Evolutionary conservation across 768 basidiomycete species (phyloP), one percentile per base, ranked within the genome.

Genomic region (Leccinum broughii): DNA sequence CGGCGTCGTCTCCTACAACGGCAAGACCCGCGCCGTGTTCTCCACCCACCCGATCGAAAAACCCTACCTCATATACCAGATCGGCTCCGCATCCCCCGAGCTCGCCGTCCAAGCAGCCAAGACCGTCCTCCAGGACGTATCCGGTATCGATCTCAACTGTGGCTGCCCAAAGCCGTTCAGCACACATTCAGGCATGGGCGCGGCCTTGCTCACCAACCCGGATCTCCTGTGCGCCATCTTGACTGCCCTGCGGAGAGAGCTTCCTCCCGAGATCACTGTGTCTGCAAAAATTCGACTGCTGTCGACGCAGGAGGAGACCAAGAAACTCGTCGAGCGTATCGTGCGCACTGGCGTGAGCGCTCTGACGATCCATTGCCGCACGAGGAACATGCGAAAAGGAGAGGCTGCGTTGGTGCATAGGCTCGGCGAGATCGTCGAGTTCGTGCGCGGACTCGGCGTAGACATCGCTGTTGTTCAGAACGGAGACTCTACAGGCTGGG

Each of bases 111-210:
- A 94, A 77, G 96, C 97, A 1, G 95, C 97, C 5, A 86, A 88
- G 68, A 84, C 81, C 0, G 92, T 99, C 41, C 81, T 88, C 76
- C 78, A 90, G 35, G 97, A 99, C 68, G 87, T 99, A 32, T 87
- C 95, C 0, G 97, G 95, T 20, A 81, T 99, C 67, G 97, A 98
- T 72, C 87, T 99, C 61, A 98, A 98, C 73, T 98, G 97, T 70
- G 97, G 96, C 0, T 99, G 96, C 70, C 95, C 95, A 0, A 96
- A 96, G 68, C 92, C 95, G 0, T 98, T 98, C 75, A 96, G 94
- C 22, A 94, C 93, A 0, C 89, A 92, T 65, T 77, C 89, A 0
- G 97, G 97, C 0, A 98, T 98, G 95, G 97, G 97, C 9, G 96
- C 97, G 1, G 96, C 95, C 3, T 80, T 99, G 14, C 85, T 99